Base-by-base conservation (phyloP, 208 protist species). In the Naegleria lovaniensis region DNA sequence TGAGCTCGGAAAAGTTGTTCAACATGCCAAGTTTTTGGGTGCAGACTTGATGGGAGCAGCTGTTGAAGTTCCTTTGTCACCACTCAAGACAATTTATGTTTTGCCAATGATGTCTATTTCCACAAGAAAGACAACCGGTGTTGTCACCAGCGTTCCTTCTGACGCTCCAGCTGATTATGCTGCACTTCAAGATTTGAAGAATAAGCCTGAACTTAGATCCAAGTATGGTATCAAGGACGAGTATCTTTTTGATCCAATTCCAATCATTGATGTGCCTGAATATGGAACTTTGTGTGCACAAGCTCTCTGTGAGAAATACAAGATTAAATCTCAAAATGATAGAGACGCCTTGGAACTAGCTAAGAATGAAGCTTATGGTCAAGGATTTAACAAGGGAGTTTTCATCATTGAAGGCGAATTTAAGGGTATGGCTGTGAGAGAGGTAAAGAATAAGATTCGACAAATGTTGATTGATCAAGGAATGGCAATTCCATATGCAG, bases 141-240 rank as follows among this genome's bases (percentile, higher is more conserved):
- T 99, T 86, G 98, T 99, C 41, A 99, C 99, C 90, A 98, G 94
- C 33, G 98, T 99, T 48, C 98, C 99, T 90, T 96, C 95, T 43
- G 99, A 99, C 93, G 97, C 99, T 29, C 99, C 99, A 38, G 99
- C 99, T 92, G 99, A 99, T 94, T 99, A 99, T 93, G 98, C 98
- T 76, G 98, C 98, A 76, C 95, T 99, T 51, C 92, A 91, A 19
- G 98, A 99, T 92, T 96, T 99, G 55, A 95, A 98, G 88, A 94
- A 94, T 25, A 99, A 99, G 94, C 93, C 93, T 13, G 94, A 97
- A 29, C 97, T 99, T 92, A 94, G 98, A 79, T 93, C 90, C 5
- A 98, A 99, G 93, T 97, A 98, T 87, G 94, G 94, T 36, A 79
- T 98, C 38, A 97, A 98, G 90, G 97, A 98, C 92, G 98, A 99